Evolutionary conservation across 2,329 filamentous ascomycete genomes (phyloP), one percentile per base, ranked within the genome.

Genomic region (Trichophyton verrucosum): DNA sequence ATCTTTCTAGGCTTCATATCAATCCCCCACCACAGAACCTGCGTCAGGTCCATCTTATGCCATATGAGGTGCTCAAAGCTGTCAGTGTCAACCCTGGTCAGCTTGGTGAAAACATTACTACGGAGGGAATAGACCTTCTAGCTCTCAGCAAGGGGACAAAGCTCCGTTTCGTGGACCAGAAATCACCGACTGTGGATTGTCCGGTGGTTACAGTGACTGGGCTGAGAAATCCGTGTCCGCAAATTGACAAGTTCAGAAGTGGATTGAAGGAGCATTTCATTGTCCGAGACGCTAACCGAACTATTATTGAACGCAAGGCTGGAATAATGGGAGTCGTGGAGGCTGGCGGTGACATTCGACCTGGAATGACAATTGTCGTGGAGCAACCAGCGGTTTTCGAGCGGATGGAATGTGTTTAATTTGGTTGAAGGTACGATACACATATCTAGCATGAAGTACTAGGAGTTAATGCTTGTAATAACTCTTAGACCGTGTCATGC

Each of bases 1-100:
- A 69, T 51, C 64, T 60, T 33, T 64, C 65, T 40, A 66, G 64
- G 22, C 61, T 64, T 8, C 62, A 64, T 44, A 62, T 68, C 51
- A 55, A 61, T 7, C 66, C 67, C 6, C 61, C 66, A 3, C 64
- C 64, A 8, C 63, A 62, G 33, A 70, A 70, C 60, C 63, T 70
- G n/a, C 66, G 68, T 24, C 68, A 70, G 59, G 68, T 70, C 11
- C 68, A 70, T 57, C 63, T 70, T 11, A 64, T 70, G 6, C 64
- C 66, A 9, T 47, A 62, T 44, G 68, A 68, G 51, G 63, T 69
- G 27, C 63, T 69, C 24, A 24, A 62, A 20, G 30, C 53, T n/a
- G 44, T 61, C 24, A 61, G 64, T 3, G 13, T 64, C 1, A 47
- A 63, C 24, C 66, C 65, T 0, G 66, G 63, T 11, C 61, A 66